A percentile compares a stretch with the other conserved stretches of the same genome.
phyloP scores from a whole-genome alignment of 352 stramenopile genomes.

The Thraustochytrium striatum region DNA sequence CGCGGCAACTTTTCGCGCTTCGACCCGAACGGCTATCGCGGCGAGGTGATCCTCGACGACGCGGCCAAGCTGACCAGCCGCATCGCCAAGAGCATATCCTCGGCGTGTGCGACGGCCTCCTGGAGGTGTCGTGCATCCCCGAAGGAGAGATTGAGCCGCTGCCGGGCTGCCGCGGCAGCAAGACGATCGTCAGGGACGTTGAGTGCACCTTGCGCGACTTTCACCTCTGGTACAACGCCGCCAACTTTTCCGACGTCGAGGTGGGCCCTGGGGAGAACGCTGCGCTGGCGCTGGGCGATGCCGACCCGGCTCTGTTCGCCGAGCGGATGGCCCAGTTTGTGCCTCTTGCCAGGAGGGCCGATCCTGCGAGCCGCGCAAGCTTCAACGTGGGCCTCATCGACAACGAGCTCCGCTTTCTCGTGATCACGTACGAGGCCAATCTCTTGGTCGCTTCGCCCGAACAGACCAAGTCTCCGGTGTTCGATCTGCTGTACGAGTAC shows the following conservation, averaged over 20 bases:
- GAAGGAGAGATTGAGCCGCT: background rate
- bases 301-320: background rate
- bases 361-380: background rate
- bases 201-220: slow-evolving; percentile 39
- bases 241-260: no score
- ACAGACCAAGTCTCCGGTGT: slow-evolving; percentile 48
- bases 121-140: background rate
- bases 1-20: slow-evolving; percentile 46
- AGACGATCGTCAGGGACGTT: background rate
- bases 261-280: background rate
- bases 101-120: slow-evolving; percentile 25
- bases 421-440: slow-evolving; percentile 37
- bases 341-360: no score
- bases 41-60: slow-evolving; percentile 45
- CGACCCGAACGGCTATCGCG: slow-evolving; percentile 49
- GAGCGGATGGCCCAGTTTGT: background rate
- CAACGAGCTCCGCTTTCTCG: slow-evolving; percentile 51
- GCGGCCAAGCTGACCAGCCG: slow-evolving; percentile 35
- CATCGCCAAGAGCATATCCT: slow-evolving; percentile 23
- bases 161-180: background rate
- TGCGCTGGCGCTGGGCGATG: background rate
- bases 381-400: slow-evolving; percentile 53
- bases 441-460: slow-evolving; percentile 45
- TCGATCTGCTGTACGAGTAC: slow-evolving; percentile 47
- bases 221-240: slow-evolving; percentile 31